phyloP scores from a whole-genome alignment of 2,329 filamentous ascomycete genomes.

The Didymella sp. region DNA sequence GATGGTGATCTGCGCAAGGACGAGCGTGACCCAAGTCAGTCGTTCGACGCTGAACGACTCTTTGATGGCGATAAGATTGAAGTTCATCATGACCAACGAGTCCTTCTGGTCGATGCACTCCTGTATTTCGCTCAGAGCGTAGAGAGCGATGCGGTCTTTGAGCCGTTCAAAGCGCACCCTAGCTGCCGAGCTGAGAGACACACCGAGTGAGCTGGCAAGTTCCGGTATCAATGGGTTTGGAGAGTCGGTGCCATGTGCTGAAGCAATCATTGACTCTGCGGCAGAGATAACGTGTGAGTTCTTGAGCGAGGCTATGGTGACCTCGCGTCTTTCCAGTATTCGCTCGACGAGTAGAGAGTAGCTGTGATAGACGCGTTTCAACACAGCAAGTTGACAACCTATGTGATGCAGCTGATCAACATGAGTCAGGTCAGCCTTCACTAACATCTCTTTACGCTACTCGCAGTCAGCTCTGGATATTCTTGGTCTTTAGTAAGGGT shows the following conservation, averaged over 20 bases:
- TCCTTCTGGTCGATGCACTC: slow-evolving; percentile 74
- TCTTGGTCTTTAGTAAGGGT: accelerated
- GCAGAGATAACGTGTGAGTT: slow-evolving; percentile 51
- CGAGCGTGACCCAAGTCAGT: slow-evolving; percentile 73
- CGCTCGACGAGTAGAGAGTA: slow-evolving; percentile 67
- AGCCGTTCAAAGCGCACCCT: slow-evolving; percentile 66
- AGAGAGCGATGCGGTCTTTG: slow-evolving; percentile 64
- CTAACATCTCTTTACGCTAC: slow-evolving; percentile 63
- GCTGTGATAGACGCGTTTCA: slow-evolving; percentile 66
- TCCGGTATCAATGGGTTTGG: slow-evolving; percentile 40
- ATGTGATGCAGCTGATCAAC: slow-evolving; percentile 64
- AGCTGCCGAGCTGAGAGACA: slow-evolving; percentile 58
- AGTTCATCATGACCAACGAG: slow-evolving; percentile 74
- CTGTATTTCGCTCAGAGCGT: slow-evolving; percentile 67
- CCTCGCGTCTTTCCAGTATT: slow-evolving; percentile 58
- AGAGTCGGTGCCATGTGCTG: slow-evolving; percentile 24
- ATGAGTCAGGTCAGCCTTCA: slow-evolving; percentile 54
- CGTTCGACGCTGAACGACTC: slow-evolving; percentile 75
- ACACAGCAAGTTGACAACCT: slow-evolving; percentile 65
- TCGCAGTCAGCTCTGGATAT: background rate
- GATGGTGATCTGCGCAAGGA: slow-evolving; percentile 77
- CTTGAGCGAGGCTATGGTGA: slow-evolving; percentile 53
- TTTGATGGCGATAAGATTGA: slow-evolving; percentile 78
- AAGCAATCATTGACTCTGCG: slow-evolving; percentile 40
- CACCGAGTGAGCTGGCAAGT: slow-evolving; percentile 52